Base-by-base conservation (phyloP, 805 yeast species). In the Wickerhamiella azymoides region DNA sequence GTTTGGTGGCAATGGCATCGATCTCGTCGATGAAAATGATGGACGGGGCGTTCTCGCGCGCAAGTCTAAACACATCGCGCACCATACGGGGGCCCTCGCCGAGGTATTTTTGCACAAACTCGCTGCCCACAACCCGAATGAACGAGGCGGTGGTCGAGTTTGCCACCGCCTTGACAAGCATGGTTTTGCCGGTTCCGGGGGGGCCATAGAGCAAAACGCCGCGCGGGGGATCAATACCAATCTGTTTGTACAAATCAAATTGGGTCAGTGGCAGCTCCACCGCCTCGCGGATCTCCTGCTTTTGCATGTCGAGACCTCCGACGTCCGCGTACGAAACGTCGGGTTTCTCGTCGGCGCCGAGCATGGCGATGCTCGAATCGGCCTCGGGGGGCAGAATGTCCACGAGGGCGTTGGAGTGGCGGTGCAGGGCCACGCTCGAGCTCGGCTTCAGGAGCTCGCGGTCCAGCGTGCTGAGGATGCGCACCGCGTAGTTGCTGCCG, bases 21-120 rank as follows among this genome's bases (percentile, higher is more conserved):
- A 92, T 88, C 70, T 92, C 99, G 70, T 92, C 99, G 56, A 92
- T 92, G 66, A 92, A 92, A 50, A 92, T 92, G 59, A 92, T 92
- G 9, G 96, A 78, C 6, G 99, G 99, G 0, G 96, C 79, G 66
- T 92, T 92, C 62, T 92, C 99, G 61, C 97, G 76, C 7, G 99
- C 99, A 52, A 92, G 74, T 61, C 97, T 73, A 69, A 92, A 92
- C 30, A 92, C 97, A 63, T 92, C 98, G 64, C 99, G 80, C 30
- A 92, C 98, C 97, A 92, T 92, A 69, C 99, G 77, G 50, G 99
- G 97, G 59, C 99, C 98, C 70, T 92, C 99, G 63, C 99, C 99
- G 46, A 92, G 73, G 64, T 92, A 92, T 66, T 92, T 92, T 63
- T 92, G 98, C 47, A 92, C 98, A 59, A 92, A 92, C 64, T 92